Conservation (phyloP, 768 basidiomycete species). For the Tylopilus cervinicoccineus region DNA sequence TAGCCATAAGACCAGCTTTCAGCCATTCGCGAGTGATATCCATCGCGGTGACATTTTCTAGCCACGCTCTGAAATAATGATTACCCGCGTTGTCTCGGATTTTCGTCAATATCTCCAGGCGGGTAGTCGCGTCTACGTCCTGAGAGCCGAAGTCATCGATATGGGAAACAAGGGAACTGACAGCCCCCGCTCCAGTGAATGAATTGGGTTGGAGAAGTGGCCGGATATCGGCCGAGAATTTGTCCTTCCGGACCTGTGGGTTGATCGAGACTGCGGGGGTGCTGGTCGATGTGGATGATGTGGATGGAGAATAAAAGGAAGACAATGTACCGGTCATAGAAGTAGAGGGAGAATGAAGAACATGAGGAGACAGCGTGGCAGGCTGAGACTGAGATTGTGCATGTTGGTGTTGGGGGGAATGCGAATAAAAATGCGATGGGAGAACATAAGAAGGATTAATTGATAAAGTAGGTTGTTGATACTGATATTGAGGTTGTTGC, state of each 20-base stretch:
- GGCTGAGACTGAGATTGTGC: conserved; percentile 38
- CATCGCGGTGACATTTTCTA: conserved; percentile 70
- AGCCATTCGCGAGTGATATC: conserved; percentile 82
- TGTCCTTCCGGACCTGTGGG: conserved; percentile 52
- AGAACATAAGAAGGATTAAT: conserved; percentile 41
- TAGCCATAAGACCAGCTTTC: conserved; percentile 59
- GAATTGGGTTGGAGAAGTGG: conserved; percentile 54
- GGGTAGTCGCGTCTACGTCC: conserved; percentile 61
- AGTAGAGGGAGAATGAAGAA: conserved; percentile 54
- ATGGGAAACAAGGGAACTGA: conserved; percentile 52
- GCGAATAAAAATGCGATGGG: conserved; percentile 36
- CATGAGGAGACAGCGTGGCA: conserved; percentile 66
- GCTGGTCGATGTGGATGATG: conserved; percentile 28
- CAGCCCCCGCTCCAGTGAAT: conserved; percentile 69
- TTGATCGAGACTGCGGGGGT: conserved; percentile 32
- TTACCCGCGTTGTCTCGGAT: conserved; percentile 82
- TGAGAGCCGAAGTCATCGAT: conserved; percentile 57
- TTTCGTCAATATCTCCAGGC: conserved; percentile 73
- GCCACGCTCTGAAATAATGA: conserved; percentile 85
- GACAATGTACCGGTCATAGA: conserved; percentile 31
- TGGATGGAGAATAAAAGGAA: conserved; percentile 37
- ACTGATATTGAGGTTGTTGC: conserved; percentile 36
- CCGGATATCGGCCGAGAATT: conserved; percentile 48
- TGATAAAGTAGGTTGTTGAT: conserved; percentile 39
- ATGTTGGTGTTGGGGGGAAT: conserved; percentile 27